Conservation (phyloP, 257 asterid species). For the Solanum paucissectum region DNA sequence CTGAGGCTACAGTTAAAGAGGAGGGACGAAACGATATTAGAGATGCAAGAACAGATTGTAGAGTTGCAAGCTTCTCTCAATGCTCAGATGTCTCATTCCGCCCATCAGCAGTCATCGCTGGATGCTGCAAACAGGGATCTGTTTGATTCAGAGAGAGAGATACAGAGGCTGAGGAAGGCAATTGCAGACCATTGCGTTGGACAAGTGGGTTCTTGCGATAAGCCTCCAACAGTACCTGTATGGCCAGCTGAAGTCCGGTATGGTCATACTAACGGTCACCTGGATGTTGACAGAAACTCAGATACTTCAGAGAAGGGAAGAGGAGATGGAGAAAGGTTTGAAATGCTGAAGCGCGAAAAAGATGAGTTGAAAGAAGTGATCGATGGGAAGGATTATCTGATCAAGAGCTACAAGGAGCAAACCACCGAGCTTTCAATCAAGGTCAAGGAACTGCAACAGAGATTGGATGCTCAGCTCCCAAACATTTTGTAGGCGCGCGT, state of each 20-base stretch:
- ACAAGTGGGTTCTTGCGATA: slow-evolving; percentile 33
- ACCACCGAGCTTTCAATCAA: slow-evolving; percentile 64
- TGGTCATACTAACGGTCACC: slow-evolving; percentile 45
- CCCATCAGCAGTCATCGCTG: slow-evolving; percentile 62
- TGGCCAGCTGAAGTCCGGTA: slow-evolving; percentile 49
- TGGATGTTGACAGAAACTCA: slow-evolving; percentile 24
- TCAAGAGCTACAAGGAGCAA: slow-evolving; percentile 84
- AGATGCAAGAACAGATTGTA: slow-evolving; percentile 87
- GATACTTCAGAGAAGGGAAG: slow-evolving; percentile 34
- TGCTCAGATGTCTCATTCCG: slow-evolving; percentile 51
- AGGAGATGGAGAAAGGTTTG: slow-evolving; percentile 48
- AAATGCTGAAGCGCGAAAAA: slow-evolving; percentile 62
- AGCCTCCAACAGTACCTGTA: slow-evolving; percentile 33
- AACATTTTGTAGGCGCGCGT: slow-evolving; percentile 50
- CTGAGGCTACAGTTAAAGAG: slow-evolving; percentile 85
- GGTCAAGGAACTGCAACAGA: slow-evolving; percentile 70
- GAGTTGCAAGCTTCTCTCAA: slow-evolving; percentile 56
- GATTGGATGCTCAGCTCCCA: slow-evolving; percentile 81
- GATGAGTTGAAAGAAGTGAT: slow-evolving; percentile 67
- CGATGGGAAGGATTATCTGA: slow-evolving; percentile 76
- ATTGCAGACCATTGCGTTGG: slow-evolving; percentile 83
- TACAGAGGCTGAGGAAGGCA: slow-evolving; percentile 74
- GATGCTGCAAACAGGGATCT: slow-evolving; percentile 71
- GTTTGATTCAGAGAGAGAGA: slow-evolving; percentile 73
- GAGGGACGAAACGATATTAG: slow-evolving; percentile 79